Evolutionary conservation across 108 stramenopile genomes (phyloP).

Genomic region (Pseudonitzschia delicatissima): DNA sequence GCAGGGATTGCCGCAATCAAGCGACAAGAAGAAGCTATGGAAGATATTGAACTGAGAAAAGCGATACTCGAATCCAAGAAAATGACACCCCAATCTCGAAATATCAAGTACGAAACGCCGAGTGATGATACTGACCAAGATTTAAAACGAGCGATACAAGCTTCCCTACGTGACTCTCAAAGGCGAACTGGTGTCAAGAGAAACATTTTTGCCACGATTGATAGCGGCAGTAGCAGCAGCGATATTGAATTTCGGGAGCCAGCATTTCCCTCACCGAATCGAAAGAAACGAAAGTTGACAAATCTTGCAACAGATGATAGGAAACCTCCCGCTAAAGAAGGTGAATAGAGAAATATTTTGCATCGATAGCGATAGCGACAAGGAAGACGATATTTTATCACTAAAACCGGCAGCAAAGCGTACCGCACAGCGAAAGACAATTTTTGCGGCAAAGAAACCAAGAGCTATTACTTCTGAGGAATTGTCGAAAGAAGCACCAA

Average conservation of each 20-base stretch:
- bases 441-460: too few species aligned
- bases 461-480: background rate
- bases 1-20: background rate
- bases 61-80: constrained; percentile 1
- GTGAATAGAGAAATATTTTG: background rate
- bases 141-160: background rate
- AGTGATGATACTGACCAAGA: background rate
- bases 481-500: background rate
- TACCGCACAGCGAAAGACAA: too few species aligned
- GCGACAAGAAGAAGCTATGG: background rate
- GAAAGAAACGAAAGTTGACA: background rate
- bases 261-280: too few species aligned
- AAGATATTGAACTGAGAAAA: background rate
- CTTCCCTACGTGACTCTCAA: background rate
- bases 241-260: too few species aligned
- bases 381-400: background rate
- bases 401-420: background rate
- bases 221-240: too few species aligned
- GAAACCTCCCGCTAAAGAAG: background rate
- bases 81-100: background rate
- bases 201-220: too few species aligned
- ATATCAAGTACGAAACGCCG: too few species aligned
- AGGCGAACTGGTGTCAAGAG: too few species aligned
- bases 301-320: background rate
- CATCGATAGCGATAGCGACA: background rate